These are phyloP conservation scores for Aspergillus cavernicola DNA, from an alignment of 495 filamentous ascomycete species.

Conservation along the genomic window DNA sequence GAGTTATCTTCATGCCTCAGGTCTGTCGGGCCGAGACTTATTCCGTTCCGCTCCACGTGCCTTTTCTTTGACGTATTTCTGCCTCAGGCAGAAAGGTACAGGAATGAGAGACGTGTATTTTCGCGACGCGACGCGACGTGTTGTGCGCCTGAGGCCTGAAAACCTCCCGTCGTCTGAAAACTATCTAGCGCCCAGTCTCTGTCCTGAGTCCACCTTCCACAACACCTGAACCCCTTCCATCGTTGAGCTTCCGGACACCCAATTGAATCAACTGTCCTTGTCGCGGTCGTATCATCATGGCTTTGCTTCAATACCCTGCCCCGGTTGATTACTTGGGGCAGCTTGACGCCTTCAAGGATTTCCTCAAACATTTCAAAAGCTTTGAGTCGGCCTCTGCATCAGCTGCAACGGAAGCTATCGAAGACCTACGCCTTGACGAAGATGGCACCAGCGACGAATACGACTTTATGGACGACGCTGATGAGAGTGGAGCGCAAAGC, in stretches of 20 bases:
- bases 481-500: conserved; percentile 44
- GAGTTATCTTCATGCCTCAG: conserved; percentile 15
- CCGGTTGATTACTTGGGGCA: conserved; percentile 85
- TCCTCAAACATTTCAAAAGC: conserved; percentile 84
- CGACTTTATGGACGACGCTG: conserved; percentile 88
- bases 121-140: conserved; percentile 28
- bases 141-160: conserved; percentile 18
- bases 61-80: conserved; percentile 1
- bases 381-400: conserved; percentile 65
- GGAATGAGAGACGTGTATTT: conserved; percentile 23
- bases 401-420: conserved; percentile 68
- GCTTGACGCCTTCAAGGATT: conserved; percentile 82
- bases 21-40: conserved; percentile 31
- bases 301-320: conserved; percentile 68
- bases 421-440: conserved; percentile 81
- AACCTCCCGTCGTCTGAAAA: conserved; percentile 7
- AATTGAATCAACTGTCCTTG: conserved; percentile 17
- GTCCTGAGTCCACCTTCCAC: conserved; percentile 11
- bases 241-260: conserved; percentile 7
- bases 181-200: conserved; percentile 5
- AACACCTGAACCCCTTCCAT: conserved; percentile 14
- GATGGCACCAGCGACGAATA: conserved; percentile 90
- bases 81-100: conserved; percentile 9
- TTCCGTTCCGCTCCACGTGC: conserved; percentile 29
- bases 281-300: conserved; percentile 54